A percentile compares a stretch with the other conserved stretches of the same genome.
Conservation (phyloP, 441 rosid species). For the Corymbia calophylla region DNA sequence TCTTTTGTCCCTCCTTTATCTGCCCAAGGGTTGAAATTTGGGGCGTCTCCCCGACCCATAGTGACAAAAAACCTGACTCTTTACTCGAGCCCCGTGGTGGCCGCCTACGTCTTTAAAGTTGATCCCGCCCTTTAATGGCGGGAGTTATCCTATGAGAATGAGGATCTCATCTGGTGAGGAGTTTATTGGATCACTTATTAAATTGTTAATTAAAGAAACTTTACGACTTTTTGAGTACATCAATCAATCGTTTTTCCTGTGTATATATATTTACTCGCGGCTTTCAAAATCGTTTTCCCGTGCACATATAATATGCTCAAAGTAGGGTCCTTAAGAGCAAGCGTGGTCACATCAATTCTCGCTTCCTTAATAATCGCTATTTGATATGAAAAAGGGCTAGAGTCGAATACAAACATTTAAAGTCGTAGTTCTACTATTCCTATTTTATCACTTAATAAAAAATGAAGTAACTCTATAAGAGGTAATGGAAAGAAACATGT, state of each 20-base stretch:
- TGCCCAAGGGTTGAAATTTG: not conserved
- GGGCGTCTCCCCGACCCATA: not conserved
- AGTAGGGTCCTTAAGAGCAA: rapidly evolving
- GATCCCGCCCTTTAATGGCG: not conserved
- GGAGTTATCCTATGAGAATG: not conserved
- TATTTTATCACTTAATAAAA: no score
- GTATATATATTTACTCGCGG: not conserved
- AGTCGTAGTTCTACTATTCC: no score
- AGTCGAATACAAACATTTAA: no score
- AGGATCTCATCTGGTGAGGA: not conserved
- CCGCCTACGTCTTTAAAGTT: not conserved
- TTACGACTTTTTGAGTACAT: not conserved
- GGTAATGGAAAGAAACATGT: no score
- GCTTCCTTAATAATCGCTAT: rapidly evolving
- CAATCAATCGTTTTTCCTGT: not conserved
- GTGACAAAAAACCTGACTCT: not conserved
- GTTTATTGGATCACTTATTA: not conserved
- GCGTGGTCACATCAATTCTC: rapidly evolving
- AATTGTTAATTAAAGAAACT: not conserved
- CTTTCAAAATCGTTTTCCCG: not conserved
- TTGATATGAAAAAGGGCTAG: no score
- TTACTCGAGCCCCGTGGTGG: not conserved
- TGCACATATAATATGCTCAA: not conserved
- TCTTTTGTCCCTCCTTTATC: not conserved
- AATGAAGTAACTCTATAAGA: no score